phyloP scores from a whole-genome alignment of 208 protist genomes.

The Herpetomonas samuelpessoai region DNA sequence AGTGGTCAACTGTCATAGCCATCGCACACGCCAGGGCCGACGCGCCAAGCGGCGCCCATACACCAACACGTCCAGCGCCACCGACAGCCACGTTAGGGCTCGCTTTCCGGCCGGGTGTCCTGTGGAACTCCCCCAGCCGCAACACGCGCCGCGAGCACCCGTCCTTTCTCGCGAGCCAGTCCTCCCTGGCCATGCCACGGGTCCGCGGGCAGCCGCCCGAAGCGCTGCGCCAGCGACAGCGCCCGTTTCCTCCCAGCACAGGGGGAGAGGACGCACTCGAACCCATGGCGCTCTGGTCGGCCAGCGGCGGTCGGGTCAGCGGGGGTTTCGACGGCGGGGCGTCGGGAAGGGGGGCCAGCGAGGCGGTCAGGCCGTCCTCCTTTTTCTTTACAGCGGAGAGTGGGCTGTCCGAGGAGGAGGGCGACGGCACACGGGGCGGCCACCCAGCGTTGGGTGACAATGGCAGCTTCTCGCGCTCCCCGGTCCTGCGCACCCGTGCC shows the following conservation, averaged over 20 bases:
- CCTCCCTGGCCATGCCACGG: too few species aligned
- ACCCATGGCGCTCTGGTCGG: background rate
- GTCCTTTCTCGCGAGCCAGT: too few species aligned
- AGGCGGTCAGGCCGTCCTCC: background rate
- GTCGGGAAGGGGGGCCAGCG: too few species aligned
- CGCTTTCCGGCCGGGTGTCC: too few species aligned
- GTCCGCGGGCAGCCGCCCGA: background rate
- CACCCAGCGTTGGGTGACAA: too few species aligned
- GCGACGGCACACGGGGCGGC: background rate
- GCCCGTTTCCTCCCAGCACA: too few species aligned
- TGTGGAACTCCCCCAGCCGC: background rate
- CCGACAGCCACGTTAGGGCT: too few species aligned
- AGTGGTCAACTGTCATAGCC: too few species aligned
- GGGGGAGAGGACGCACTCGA: too few species aligned
- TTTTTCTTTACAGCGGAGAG: background rate
- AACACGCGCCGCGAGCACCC: background rate
- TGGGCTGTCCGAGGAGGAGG: background rate
- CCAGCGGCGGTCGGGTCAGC: background rate
- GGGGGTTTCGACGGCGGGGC: background rate
- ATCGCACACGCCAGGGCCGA: too few species aligned
- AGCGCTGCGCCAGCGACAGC: background rate
- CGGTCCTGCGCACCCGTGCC: background rate
- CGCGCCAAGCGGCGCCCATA: too few species aligned
- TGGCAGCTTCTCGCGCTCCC: background rate
- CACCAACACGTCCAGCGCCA: too few species aligned